A percentile compares a stretch with the other conserved stretches of the same genome.
Conservation (phyloP, 83 land plant genomes). For the Thuja plicata region DNA sequence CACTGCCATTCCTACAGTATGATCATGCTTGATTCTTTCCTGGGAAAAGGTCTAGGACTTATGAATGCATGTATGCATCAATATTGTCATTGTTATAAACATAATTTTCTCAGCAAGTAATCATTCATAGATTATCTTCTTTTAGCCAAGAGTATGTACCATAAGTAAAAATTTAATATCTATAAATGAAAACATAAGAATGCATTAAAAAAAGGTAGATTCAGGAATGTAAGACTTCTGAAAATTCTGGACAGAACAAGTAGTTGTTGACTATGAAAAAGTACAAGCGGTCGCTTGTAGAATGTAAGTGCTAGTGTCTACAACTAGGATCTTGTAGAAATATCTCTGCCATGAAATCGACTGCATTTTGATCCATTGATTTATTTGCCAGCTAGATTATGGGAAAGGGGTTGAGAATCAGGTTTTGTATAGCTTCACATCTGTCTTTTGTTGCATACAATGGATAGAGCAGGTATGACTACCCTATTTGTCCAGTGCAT, state of each 20-base stretch:
- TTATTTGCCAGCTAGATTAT: neutral
- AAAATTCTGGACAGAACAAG: neutral
- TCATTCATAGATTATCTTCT: neutral
- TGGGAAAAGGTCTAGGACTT: neutral
- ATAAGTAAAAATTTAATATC: neutral
- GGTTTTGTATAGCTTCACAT: neutral
- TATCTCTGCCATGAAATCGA: neutral
- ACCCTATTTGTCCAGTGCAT: neutral
- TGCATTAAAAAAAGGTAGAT: neutral
- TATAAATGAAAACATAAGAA: neutral
- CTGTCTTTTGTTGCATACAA: neutral
- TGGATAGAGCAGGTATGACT: neutral
- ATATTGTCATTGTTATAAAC: neutral
- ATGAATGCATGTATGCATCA: neutral
- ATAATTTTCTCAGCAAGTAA: neutral
- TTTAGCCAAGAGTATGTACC: neutral
- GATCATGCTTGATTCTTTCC: neutral
- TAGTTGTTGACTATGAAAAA: neutral
- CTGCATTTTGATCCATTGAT: neutral
- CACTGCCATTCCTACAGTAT: neutral
- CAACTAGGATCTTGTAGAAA: neutral
- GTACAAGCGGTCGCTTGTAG: neutral
- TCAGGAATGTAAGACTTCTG: neutral
- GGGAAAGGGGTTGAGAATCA: neutral
- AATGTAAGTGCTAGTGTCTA: neutral